phyloP scores from a whole-genome alignment of 2,329 filamentous ascomycete genomes.

The Aspergillus flavus region DNA sequence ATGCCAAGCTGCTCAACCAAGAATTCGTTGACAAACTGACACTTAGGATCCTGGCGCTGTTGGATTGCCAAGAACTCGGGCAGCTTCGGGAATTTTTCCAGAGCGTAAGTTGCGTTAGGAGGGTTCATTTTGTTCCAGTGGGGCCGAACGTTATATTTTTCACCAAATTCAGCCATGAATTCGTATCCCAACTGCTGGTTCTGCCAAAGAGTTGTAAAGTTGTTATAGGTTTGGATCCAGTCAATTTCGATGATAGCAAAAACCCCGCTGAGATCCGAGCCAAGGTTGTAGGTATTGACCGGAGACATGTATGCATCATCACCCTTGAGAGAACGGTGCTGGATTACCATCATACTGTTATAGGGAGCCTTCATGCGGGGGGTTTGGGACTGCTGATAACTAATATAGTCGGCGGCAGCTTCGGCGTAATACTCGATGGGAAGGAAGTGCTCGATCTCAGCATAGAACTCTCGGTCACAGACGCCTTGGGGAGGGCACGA shows the following conservation, averaged over 20 bases:
- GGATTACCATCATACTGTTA: conserved; percentile 19
- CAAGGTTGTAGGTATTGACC: conserved; percentile 23
- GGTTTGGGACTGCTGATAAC: conserved; percentile 14
- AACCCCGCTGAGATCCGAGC: conserved; percentile 16
- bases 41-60: conserved; percentile 21
- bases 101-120: conserved; percentile 13
- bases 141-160: conserved; percentile 19
- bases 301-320: conserved; percentile 24
- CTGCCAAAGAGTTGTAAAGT: conserved; percentile 12
- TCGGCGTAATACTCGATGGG: conserved; percentile 20
- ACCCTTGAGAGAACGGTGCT: conserved; percentile 19
- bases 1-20: conserved; percentile 21
- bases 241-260: conserved; percentile 21
- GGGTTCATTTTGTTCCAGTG: conserved; percentile 24
- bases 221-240: conserved; percentile 21
- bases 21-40: conserved; percentile 23
- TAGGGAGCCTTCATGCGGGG: conserved; percentile 15
- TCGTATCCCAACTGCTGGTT: conserved; percentile 19
- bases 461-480: conserved; percentile 20
- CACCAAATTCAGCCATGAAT: conserved; percentile 18
- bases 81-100: conserved; percentile 18
- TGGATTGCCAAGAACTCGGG: conserved; percentile 19
- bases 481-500: conserved; percentile 20
- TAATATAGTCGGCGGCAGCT: conserved; percentile 18
- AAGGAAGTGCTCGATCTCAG: conserved; percentile 25